Evolutionary conservation across 2,329 filamentous ascomycete species (phyloP), one percentile per base, ranked within the genome.

Genomic region (Colletotrichum musae): DNA sequence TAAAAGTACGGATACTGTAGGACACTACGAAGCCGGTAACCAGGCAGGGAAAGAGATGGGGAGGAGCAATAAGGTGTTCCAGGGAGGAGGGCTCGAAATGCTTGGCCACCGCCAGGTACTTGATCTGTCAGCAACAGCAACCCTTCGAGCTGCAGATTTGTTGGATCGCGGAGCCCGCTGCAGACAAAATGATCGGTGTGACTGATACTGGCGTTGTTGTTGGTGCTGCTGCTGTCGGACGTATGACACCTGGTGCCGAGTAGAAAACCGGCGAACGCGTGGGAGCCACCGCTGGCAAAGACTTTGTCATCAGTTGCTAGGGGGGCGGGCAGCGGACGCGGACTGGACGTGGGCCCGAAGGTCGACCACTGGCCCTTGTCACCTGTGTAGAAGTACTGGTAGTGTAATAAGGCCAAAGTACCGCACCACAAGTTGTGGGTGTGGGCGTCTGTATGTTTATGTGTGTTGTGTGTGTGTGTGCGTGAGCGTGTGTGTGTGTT

Each of bases 61-160:
- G 48, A 67, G 62, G 62, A 70, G 51, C 67, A 67, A 67, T 48
- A 70, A 70, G 50, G 50, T 70, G 62, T 67, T 67, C 67, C 62
- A 58, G 57, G 62, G 56, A 66, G 66, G 32, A 69, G 62, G 51
- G 66, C 62, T 61, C 36, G 53, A 61, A 58, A 51, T 56, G 63
- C 24, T 67, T 66, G 57, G 62, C 66, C 63, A 70, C 67, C 57
- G 62, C 67, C 51, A 45, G 45, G 57, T 26, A 21, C 50, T 47
- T 48, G 56, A 70, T 67, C 36, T 70, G 67, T 70, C 62, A 70
- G 67, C 67, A 70, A 61, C 62, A 70, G 67, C 67, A 67, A 61
- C 36, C 51, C 51, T 51, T 67, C 57, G 59, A 43, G 32, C 21
- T 13, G 21, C 21, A 52, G 53, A 18, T 51, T 28, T 28, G 39